Base-by-base conservation (phyloP, 2,329 filamentous ascomycete genomes). In the Mariannaea elegans region DNA sequence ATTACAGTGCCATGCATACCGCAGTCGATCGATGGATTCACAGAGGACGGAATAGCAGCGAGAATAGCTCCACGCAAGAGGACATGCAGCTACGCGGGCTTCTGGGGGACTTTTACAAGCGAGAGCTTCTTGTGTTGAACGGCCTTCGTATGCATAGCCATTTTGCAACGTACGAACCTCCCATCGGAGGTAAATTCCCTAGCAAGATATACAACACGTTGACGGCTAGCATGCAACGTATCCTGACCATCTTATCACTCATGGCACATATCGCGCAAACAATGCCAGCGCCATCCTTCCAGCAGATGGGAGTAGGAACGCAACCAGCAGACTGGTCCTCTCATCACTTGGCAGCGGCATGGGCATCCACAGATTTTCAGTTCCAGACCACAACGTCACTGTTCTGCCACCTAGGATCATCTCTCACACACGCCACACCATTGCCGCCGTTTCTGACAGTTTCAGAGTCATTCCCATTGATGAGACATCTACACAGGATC, bases 231-330 rank as follows among this genome's bases (percentile, higher is more conserved):
- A 60, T 60, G 57, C 57, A 60, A 34, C 45, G 57, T 18, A 56
- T 50, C 23, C 21, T 60, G 23, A 60, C 51, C 18, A 47, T 60
- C 12, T 29, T 60, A n/a, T 56, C 57, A 6, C 24, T 60, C 3
- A 60, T 60, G 57, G 50, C 57, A 21, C 57, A 60, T 24, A 60
- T 56, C 32, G 51, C 51, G 3, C 57, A 60, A 46, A 56, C 46
- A 3, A 51, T 51, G 46, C 57, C 57, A 9, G 34, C 51, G 7
- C 51, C 51, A 1, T 51, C 46, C 12, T 41, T 41, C 10, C 23
- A 51, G 16, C 8, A 32, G 12, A 16, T 21, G 3, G 12, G 27
- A 21, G 36, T 36, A 7, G 32, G 27, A n/a, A 14, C 38, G 4
- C n/a, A 44, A 27, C 32, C 45, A 4, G 18, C 38, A 8, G 45